Conservation (phyloP, 1,284 basidiomycete species). For the Trichosporon inkin region DNA sequence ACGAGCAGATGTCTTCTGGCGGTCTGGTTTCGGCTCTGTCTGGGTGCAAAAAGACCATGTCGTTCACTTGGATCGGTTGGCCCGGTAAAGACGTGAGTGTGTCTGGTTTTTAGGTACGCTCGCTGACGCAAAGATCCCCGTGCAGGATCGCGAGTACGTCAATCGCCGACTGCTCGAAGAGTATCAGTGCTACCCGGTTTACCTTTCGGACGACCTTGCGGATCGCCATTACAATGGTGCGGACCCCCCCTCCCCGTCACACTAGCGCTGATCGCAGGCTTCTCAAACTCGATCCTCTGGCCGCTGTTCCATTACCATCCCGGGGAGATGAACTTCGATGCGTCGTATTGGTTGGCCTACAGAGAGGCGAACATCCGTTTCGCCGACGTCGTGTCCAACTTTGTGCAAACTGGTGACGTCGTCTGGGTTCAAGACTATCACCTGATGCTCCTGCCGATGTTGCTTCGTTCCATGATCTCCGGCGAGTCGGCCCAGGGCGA, state of each 20-base stretch:
- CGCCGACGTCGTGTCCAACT: slow-evolving; percentile 76
- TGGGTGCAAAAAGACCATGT: slow-evolving; percentile 93
- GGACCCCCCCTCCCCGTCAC: not conserved
- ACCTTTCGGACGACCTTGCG: slow-evolving; percentile 93
- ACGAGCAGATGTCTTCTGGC: slow-evolving; percentile 75
- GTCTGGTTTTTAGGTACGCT: not conserved
- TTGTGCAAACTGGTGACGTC: slow-evolving; percentile 79
- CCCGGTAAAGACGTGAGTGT: slow-evolving; percentile 49
- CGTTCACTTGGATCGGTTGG: slow-evolving; percentile 95
- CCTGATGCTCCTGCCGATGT: slow-evolving; percentile 94
- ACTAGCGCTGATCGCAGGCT: slow-evolving; percentile 48
- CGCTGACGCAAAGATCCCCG: slow-evolving; percentile 64
- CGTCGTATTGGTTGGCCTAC: slow-evolving; percentile 96
- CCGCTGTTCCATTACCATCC: slow-evolving; percentile 98
- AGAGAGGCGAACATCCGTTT: slow-evolving; percentile 94
- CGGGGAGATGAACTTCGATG: slow-evolving; percentile 99
- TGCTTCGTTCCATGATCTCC: slow-evolving; percentile 82
- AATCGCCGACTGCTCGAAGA: slow-evolving; percentile 86
- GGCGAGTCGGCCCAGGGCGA: slow-evolving; percentile 61
- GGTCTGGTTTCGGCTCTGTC: slow-evolving; percentile 90
- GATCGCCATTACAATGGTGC: slow-evolving; percentile 93
- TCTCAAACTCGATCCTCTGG: slow-evolving; percentile 99
- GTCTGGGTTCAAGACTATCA: slow-evolving; percentile 99
- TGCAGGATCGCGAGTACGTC: slow-evolving; percentile 76
- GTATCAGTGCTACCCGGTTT: slow-evolving; percentile 95